Evolutionary conservation across 2,329 filamentous ascomycete genomes (phyloP), one percentile per base, ranked within the genome.

Genomic region (Ciborinia camelliae): DNA sequence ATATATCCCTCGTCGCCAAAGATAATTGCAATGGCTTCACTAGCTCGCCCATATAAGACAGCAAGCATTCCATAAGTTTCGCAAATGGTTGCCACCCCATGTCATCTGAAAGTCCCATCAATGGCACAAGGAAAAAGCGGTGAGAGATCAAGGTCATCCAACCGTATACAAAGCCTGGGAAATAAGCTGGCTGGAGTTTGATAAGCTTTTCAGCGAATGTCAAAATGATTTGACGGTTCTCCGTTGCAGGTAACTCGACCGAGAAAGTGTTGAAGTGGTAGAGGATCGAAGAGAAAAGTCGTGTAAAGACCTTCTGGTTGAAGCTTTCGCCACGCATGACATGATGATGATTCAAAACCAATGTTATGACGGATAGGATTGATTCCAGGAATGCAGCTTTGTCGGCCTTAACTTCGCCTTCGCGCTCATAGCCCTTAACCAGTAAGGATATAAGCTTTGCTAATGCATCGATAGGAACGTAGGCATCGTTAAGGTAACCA

Each of bases 251-350:
- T 41, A 88, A 74, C 64, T 88, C 82, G 67, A 87, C 82, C 15
- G 82, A 83, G 55, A 85, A 79, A 54, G 80, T 74, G 35, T 85
- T 81, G 64, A 94, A 83, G 71, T 95, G 89, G 75, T 90, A 91
- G 5, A 99, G 82, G 55, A 97, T 82, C 72, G 90, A 84, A 0
- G 92, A 94, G 74, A 97, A 90, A 50, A 99, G 82, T 53, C 94
- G 88, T 84, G 93, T 95, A 81, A 97, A 98, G 37, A 96, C 88
- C 67, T 91, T 88, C 73, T 94, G 90, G 72, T 92, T 94, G 80
- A 96, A 93, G 47, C 83, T 84, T 62, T 97, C 92, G 4, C 87
- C 90, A 53, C 89, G 86, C 76, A 88, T 91, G 64, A 90, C 83
- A 72, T 96, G 89, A 74, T 98, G 92, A 71, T 95, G 88, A 75